Base-by-base conservation (phyloP, 2,329 filamentous ascomycete genomes). In the Penicillium crustosum region DNA sequence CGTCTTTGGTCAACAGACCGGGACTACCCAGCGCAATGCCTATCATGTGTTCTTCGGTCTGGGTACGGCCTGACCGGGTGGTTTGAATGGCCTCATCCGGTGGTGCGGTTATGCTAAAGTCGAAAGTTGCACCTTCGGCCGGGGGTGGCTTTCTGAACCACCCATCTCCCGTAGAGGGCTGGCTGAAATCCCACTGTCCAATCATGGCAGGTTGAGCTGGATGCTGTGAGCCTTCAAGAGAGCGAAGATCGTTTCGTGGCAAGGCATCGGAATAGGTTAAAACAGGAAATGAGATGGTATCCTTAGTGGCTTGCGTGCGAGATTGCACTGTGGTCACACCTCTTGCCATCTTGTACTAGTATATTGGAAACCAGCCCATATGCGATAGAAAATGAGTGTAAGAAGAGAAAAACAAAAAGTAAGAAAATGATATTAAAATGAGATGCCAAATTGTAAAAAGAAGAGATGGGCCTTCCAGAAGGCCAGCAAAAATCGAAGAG, bases 1-100 rank as follows among this genome's bases (percentile, higher is more conserved):
- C 58, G 12, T 64, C 61, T 29, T 64, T 41, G n/a, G 67, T 60
- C 6, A 69, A 31, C 62, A 72, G 64, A 15, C 80, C 77, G 25
- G 89, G 89, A 67, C 88, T 91, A 33, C 89, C 89, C 55, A 91
- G 75, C 1, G 89, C 89, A 81, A 92, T 87, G 10, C 89, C 89
- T 60, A 92, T 91, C 64, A 78, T 80, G 60, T 78, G 75, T 44
- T 79, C 47, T n/a, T 64, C 78, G 8, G 77, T 74, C 8, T 58
- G 58, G 33, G 63, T 60, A 36, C 61, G 39, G 9, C 21, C 27
- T n/a, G 57, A 21, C 64, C 62, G 51, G 4, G 59, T 61, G 0
- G 61, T 58, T n/a, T 59, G 58, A 8, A 70, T 51, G 0, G 59
- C 62, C 48, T 69, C 67, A 21, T 67, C 60, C 3, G 69, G 68